A percentile compares a stretch with the other conserved stretches of the same genome.
Evolutionary conservation across 441 rosid genomes (phyloP).

Genomic region (Gossypium gossypioides): DNA sequence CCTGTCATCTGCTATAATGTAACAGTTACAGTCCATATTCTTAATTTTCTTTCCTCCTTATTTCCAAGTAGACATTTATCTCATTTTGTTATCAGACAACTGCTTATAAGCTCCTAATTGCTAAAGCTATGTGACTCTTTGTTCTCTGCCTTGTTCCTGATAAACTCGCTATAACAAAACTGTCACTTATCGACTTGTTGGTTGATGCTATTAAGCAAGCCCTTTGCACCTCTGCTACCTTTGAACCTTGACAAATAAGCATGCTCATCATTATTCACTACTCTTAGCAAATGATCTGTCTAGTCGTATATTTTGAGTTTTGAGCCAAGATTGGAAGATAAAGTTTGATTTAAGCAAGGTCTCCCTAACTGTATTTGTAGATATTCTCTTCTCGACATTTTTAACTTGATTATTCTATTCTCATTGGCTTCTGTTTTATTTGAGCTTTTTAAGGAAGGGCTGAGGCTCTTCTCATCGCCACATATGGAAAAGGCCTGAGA

Average conservation of each 20-base stretch:
- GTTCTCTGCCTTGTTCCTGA: background rate
- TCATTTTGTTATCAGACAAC: background rate
- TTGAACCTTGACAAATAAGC: background rate
- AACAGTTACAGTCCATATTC: background rate
- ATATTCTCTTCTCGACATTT: background rate
- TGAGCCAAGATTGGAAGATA: background rate
- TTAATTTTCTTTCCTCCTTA: background rate
- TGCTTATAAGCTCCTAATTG: background rate
- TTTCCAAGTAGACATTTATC: background rate
- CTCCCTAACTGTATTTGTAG: background rate
- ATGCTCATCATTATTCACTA: background rate
- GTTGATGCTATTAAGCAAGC: background rate
- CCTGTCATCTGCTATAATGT: background rate
- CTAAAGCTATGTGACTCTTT: background rate
- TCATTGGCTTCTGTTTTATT: background rate
- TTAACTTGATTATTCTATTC: background rate
- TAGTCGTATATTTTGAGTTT: background rate
- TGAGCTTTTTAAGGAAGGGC: constrained; percentile 55
- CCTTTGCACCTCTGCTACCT: background rate
- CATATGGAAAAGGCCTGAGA: constrained; percentile 51
- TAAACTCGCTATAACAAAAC: background rate
- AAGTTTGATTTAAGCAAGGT: constrained; percentile 4
- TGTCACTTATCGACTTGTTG: background rate
- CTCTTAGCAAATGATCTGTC: background rate
- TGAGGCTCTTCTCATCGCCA: constrained; percentile 74